These are phyloP conservation scores for Bromus sterilis DNA, from an alignment of 176 grass and related monocot genomes.

Conservation along the genomic window DNA sequence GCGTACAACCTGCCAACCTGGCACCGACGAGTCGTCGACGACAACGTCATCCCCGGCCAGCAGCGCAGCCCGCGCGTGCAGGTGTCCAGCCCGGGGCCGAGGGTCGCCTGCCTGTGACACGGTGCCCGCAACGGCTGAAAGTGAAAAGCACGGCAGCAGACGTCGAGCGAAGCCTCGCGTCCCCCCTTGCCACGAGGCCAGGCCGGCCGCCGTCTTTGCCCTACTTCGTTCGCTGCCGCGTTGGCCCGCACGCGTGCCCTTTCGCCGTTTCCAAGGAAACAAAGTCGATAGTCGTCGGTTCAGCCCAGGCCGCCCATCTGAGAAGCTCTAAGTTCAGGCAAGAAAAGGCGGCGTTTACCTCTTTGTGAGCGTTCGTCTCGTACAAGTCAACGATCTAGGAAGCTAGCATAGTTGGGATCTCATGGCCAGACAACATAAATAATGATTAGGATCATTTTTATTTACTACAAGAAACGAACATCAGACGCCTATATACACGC, in stretches of 20 bases:
- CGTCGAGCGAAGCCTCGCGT: background rate
- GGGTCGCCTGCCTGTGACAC: background rate
- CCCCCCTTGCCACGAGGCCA: background rate
- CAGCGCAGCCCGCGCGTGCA: background rate
- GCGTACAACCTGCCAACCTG: background rate
- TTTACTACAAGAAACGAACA: too few relatives aligned
- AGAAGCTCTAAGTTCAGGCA: background rate
- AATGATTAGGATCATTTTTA: too few relatives aligned
- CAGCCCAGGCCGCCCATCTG: background rate
- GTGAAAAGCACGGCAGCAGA: background rate
- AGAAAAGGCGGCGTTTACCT: background rate
- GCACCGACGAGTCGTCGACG: background rate
- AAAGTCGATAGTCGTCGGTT: background rate
- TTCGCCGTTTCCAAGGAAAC: background rate
- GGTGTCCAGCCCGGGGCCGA: background rate
- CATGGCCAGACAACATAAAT: background rate
- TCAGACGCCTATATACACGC: too few relatives aligned
- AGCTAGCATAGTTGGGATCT: background rate
- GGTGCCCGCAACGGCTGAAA: background rate
- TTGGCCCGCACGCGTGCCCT: background rate
- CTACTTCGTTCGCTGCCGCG: background rate
- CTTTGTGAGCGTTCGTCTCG: background rate
- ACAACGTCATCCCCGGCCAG: background rate
- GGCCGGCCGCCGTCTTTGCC: background rate
- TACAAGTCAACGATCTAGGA: background rate